phyloP scores from a whole-genome alignment of 2,329 filamentous ascomycete species.

The Ilyonectria sp. region DNA sequence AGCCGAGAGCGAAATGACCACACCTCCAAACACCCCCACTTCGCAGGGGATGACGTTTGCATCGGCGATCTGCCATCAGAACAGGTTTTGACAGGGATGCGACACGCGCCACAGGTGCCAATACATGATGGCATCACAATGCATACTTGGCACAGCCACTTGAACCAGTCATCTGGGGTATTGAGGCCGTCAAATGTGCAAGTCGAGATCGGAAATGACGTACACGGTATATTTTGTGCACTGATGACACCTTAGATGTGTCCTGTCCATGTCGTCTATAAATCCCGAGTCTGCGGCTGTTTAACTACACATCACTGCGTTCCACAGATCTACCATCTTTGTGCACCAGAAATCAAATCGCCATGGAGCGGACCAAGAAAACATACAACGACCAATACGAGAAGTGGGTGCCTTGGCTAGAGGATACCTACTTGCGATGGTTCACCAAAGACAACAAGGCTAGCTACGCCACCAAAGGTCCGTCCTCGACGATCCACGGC shows the following conservation, averaged over 20 bases:
- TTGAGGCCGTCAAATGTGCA: slow-evolving; percentile 24
- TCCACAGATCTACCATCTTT: background rate
- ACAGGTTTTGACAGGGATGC: slow-evolving; percentile 43
- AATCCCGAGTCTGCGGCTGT: background rate
- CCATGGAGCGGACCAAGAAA: slow-evolving; percentile 71
- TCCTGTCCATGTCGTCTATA: background rate
- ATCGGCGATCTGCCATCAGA: slow-evolving; percentile 34
- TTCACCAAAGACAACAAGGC: slow-evolving; percentile 86
- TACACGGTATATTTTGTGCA: slow-evolving; percentile 25
- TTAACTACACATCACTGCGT: background rate
- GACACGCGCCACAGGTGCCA: slow-evolving; percentile 37
- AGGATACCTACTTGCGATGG: slow-evolving; percentile 80
- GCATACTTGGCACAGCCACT: slow-evolving; percentile 36
- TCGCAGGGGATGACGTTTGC: slow-evolving; percentile 41
- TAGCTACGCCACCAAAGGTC: slow-evolving; percentile 79
- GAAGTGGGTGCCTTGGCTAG: slow-evolving; percentile 82
- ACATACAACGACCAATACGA: slow-evolving; percentile 82
- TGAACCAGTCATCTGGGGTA: slow-evolving; percentile 35
- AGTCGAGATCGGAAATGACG: slow-evolving; percentile 40
- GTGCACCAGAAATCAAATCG: slow-evolving; percentile 9
- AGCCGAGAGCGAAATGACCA: too few species aligned
- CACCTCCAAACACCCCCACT: background rate
- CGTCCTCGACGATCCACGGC: slow-evolving; percentile 34
- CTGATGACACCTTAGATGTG: background rate
- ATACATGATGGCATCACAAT: slow-evolving; percentile 40